A percentile compares a stretch with the other conserved stretches of the same genome.
Evolutionary conservation across 2,329 filamentous ascomycete genomes (phyloP).

Genomic region (Neocatenulostroma microsporum): DNA sequence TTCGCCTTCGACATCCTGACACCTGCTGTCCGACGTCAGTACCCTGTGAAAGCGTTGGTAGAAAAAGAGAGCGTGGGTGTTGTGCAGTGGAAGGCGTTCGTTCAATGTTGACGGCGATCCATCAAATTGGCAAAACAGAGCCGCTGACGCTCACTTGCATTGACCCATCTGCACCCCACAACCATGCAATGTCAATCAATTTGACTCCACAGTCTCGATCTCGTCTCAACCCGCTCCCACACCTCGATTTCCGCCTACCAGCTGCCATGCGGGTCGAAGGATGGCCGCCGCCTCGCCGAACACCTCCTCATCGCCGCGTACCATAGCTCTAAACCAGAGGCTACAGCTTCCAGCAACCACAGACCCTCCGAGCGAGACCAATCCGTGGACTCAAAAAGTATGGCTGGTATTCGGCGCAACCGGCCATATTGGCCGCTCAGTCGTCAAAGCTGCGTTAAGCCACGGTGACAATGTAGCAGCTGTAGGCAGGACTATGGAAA

Average conservation of each 20-base stretch:
- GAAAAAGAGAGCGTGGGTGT: too few relatives aligned
- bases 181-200: neutral
- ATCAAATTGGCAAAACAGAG: neutral
- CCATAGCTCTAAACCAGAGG: constrained; percentile 38
- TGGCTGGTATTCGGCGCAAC: constrained; percentile 97
- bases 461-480: constrained; percentile 79
- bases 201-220: too few relatives aligned
- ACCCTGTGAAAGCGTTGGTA: too few relatives aligned
- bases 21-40: too few relatives aligned
- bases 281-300: constrained; percentile 13
- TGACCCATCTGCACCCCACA: too few relatives aligned
- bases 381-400: constrained; percentile 65
- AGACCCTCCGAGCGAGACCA: constrained; percentile 67
- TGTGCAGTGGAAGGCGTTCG: too few relatives aligned
- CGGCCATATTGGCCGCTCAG: constrained; percentile 90
- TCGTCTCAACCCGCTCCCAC: neutral
- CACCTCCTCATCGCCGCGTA: constrained; percentile 6
- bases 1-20: constrained; percentile 4
- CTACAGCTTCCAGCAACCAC: constrained; percentile 65
- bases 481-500: constrained; percentile 76
- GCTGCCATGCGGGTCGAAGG: constrained; percentile 3
- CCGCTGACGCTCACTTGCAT: constrained; percentile 1
- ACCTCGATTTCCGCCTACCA: neutral
- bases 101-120: too few relatives aligned
- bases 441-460: constrained; percentile 72